Evolutionary conservation across 371 early-diverging fungal genomes (phyloP).

Genomic region (Syncephalastrum sp.): DNA sequence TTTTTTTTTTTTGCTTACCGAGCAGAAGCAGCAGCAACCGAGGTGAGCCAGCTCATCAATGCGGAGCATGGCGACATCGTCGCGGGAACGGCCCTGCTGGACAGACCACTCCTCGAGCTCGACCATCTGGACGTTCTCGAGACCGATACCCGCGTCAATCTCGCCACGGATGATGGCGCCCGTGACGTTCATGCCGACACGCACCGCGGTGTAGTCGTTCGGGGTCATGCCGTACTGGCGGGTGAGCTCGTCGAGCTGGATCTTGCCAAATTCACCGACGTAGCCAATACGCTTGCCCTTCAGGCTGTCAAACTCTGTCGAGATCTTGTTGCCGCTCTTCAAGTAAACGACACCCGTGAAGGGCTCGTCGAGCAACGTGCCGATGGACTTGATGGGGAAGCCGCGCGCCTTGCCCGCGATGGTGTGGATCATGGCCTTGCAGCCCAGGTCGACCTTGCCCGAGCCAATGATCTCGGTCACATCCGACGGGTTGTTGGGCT

Average conservation of each 20-base stretch:
- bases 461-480: constrained; percentile 67
- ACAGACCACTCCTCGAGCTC: constrained; percentile 68
- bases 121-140: constrained; percentile 71
- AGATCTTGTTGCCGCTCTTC: constrained; percentile 54
- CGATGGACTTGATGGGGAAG: constrained; percentile 64
- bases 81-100: constrained; percentile 47
- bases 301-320: constrained; percentile 52
- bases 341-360: constrained; percentile 67
- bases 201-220: constrained; percentile 58
- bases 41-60: constrained; percentile 68
- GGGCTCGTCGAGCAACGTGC: constrained; percentile 67
- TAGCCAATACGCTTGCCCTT: constrained; percentile 64
- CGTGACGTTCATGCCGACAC: constrained; percentile 71
- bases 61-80: constrained; percentile 63
- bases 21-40: constrained; percentile 71
- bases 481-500: constrained; percentile 66
- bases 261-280: constrained; percentile 69
- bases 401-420: constrained; percentile 70
- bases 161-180: constrained; percentile 59
- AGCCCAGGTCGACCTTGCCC: constrained; percentile 65
- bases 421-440: constrained; percentile 74
- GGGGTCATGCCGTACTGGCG: constrained; percentile 61
- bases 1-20: constrained; percentile 24
- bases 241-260: constrained; percentile 65
- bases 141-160: constrained; percentile 70